These are phyloP conservation scores for Cronartium ribicola DNA, from an alignment of 1,284 basidiomycete species.

Conservation along the genomic window DNA sequence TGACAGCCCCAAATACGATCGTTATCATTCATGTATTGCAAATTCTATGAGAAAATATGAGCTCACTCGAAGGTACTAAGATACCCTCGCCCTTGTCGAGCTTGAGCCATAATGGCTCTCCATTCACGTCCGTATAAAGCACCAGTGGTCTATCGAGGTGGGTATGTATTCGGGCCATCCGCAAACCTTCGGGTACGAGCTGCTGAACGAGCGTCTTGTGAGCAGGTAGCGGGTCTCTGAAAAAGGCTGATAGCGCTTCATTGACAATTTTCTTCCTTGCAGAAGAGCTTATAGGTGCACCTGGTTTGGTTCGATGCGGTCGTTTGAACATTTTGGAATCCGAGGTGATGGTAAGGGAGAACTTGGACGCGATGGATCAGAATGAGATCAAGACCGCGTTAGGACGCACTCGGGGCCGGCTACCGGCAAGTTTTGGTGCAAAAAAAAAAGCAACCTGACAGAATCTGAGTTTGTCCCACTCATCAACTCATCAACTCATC, in stretches of 20 bases:
- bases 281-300: constrained; percentile 6
- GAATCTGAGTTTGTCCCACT: neutral
- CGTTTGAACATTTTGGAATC: constrained; percentile 21
- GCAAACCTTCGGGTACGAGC: constrained; percentile 2
- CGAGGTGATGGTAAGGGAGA: neutral
- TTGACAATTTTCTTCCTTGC: constrained; percentile 20
- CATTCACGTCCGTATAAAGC: constrained; percentile 9
- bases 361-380: neutral
- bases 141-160: constrained; percentile 11
- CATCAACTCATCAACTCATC: neutral
- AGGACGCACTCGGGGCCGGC: neutral
- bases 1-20: neutral
- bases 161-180: constrained; percentile 6
- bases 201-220: constrained; percentile 11
- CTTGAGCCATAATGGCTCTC: constrained; percentile 19
- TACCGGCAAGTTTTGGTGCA: neutral
- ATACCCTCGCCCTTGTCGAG: neutral
- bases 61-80: neutral
- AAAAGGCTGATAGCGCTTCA: neutral
- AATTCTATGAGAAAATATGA: neutral
- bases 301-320: constrained; percentile 17
- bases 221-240: neutral
- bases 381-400: neutral
- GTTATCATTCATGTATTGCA: neutral
- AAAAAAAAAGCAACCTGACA: constrained; percentile 5